Evolutionary conservation across 225 moss, liverwort and hornwort species (phyloP).

Genomic region (Marchantia polymorpha): DNA sequence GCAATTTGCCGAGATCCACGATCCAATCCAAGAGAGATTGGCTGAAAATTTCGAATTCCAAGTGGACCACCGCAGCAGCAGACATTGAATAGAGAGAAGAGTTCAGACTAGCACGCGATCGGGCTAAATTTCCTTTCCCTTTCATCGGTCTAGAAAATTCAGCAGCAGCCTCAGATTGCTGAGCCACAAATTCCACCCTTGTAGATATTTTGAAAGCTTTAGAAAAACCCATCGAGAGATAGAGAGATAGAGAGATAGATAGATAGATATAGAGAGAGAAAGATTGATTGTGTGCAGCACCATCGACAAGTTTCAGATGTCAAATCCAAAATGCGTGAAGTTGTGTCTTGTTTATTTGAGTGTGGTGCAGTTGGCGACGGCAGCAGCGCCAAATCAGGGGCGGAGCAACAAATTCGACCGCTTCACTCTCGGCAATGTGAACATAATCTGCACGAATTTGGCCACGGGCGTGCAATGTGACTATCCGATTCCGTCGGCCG

Average conservation of each 20-base stretch:
- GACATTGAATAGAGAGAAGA: not conserved
- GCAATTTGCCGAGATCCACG: not conserved
- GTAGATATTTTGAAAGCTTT: not conserved
- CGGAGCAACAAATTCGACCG: not conserved
- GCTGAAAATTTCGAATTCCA: not conserved
- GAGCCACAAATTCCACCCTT: not conserved
- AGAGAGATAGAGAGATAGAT: too few relatives aligned
- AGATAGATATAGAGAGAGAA: too few relatives aligned
- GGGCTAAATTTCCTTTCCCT: not conserved
- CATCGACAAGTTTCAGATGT: not conserved
- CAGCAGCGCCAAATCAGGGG: too few relatives aligned
- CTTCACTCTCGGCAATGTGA: not conserved
- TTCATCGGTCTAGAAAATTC: not conserved
- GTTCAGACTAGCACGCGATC: not conserved
- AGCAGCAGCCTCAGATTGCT: conserved; percentile 2
- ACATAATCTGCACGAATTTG: conserved; percentile 1
- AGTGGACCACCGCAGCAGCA: not conserved
- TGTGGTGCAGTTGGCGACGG: not conserved
- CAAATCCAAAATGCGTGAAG: not conserved
- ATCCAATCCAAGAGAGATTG: not conserved
- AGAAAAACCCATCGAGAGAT: not conserved
- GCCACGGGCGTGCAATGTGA: not conserved
- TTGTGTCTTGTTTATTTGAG: not conserved
- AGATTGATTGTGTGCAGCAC: not conserved
- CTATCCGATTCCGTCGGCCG: not conserved